A percentile compares a stretch with the other conserved stretches of the same genome.
These are phyloP conservation scores for Trametes cingulata DNA, from an alignment of 768 basidiomycete genomes.

Conservation along the genomic window DNA sequence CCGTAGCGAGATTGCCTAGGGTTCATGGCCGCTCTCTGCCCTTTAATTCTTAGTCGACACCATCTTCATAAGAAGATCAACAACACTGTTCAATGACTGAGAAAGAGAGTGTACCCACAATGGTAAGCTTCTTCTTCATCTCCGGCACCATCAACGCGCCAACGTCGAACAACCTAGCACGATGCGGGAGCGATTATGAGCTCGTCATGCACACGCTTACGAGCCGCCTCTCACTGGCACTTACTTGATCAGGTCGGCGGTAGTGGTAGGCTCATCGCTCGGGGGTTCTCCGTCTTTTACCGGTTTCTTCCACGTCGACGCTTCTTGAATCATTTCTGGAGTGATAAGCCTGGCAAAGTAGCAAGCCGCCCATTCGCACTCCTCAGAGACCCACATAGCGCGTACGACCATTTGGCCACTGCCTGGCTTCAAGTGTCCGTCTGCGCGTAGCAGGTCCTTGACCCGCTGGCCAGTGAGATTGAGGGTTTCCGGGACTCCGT, in stretches of 20 bases:
- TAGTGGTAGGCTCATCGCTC: background rate
- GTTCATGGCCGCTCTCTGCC: too few species aligned
- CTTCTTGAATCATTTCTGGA: constrained; percentile 5
- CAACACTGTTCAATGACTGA: background rate
- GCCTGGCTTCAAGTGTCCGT: constrained; percentile 2
- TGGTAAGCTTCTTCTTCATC: constrained; percentile 12
- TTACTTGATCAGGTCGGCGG: constrained; percentile 2
- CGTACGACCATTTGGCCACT: constrained; percentile 1
- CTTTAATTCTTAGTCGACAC: background rate
- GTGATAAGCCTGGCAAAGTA: constrained; percentile 12
- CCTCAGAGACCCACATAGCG: constrained; percentile 6
- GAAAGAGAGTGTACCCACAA: constrained; percentile 1
- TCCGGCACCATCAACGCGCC: constrained; percentile 5
- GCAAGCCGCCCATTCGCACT: background rate
- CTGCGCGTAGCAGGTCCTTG: background rate
- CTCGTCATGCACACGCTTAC: background rate
- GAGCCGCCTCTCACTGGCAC: background rate
- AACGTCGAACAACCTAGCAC: constrained; percentile 1
- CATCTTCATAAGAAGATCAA: background rate
- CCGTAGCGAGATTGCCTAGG: too few species aligned
- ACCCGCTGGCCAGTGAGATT: background rate
- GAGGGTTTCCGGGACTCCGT: constrained; percentile 10
- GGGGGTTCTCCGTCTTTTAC: background rate
- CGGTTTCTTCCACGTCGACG: constrained; percentile 4
- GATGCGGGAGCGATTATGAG: too few species aligned